Base-by-base conservation (phyloP, 345 rosid species). In the Ricinus communis region DNA sequence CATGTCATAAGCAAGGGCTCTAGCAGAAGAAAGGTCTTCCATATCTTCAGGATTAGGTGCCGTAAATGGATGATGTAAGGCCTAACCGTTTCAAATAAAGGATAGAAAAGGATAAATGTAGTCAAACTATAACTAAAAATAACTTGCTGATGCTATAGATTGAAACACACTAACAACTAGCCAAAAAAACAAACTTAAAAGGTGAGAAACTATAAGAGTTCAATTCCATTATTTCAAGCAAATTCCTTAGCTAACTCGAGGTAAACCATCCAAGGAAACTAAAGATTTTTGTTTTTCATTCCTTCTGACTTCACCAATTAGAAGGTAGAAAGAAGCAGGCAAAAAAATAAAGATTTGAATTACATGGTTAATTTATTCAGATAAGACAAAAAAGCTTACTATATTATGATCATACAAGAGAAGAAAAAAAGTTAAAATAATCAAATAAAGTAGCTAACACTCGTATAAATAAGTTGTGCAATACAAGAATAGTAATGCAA, bases 41-140 rank as follows among this genome's bases (percentile, higher is more conserved):
- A 90, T 85, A 77, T 95, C 97, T 82, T 92, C 96, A 61, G 96
- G 96, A 68, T 86, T 86, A 53, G 98, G 96, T 49, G 98, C 98
- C 61, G 98, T 91, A 69, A 95, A 95, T 62, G 99, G 99, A 77
- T 92, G 99, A 78, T 95, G 99, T 84, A 92, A 81, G 47, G 99
- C 87, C 99, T 91, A 59, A 24, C 31, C 14, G 65, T 60, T 45
- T 40, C 76, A 66, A 24, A 30, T 60, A 73, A 54, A 5, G 51
- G 58, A 54, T 15, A 45, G n/a, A 9, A 65, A 49, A 62, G 0
- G 52, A 47, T 47, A 49, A 21, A 0, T 4, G 9, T 19, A 9
- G 22, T 13, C 43, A 58, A 3, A 46, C 16, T 25, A 25, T 31
- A 50, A 36, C 24, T 31, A 19, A 64, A 50, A 9, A 38, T 18